Evolutionary conservation across 73 alveolate genomes (phyloP).

Genomic region (Tetrahymena elliotti): DNA sequence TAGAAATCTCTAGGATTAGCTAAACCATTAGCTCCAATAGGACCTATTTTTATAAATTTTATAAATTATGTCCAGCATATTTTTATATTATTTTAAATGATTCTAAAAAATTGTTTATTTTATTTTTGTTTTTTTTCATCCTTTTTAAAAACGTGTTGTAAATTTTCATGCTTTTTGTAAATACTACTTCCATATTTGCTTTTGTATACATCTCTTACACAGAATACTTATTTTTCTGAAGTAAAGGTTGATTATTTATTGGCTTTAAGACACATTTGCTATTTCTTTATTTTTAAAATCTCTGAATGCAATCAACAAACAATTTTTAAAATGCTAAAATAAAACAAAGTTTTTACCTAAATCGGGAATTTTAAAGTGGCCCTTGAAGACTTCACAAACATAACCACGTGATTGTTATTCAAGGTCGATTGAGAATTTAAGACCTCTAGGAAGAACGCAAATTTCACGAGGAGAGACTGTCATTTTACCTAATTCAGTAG

Average conservation of each 20-base stretch:
- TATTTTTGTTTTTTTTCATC: too few species aligned
- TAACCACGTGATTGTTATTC: slow-evolving; percentile 66
- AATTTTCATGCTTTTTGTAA: not conserved
- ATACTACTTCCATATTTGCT: not conserved
- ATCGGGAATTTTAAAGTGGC: slow-evolving; percentile 77
- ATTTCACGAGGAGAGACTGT: slow-evolving; percentile 62
- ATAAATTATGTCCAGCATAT: not conserved
- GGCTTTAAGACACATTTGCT: not conserved
- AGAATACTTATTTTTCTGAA: not conserved
- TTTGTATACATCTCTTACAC: not conserved
- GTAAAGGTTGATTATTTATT: not conserved
- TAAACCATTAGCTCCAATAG: slow-evolving; percentile 86
- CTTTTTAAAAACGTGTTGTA: not conserved
- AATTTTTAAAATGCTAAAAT: not conserved
- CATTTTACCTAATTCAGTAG: slow-evolving; percentile 72
- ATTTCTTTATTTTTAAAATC: not conserved
- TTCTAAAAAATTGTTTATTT: not conserved
- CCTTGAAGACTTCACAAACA: slow-evolving; percentile 63
- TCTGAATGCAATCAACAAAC: not conserved
- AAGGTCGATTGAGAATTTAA: slow-evolving; percentile 65
- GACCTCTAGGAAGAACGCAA: slow-evolving; percentile 76
- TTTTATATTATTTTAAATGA: not conserved
- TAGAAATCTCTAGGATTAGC: slow-evolving; percentile 81
- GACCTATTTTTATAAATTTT: slow-evolving; percentile 43
- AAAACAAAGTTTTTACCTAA: slow-evolving; percentile 1